Percentiles rank a stretch among this genome's conserved stretches.
phyloP scores from a whole-genome alignment of 768 basidiomycete genomes.

The Mycena filopes region DNA sequence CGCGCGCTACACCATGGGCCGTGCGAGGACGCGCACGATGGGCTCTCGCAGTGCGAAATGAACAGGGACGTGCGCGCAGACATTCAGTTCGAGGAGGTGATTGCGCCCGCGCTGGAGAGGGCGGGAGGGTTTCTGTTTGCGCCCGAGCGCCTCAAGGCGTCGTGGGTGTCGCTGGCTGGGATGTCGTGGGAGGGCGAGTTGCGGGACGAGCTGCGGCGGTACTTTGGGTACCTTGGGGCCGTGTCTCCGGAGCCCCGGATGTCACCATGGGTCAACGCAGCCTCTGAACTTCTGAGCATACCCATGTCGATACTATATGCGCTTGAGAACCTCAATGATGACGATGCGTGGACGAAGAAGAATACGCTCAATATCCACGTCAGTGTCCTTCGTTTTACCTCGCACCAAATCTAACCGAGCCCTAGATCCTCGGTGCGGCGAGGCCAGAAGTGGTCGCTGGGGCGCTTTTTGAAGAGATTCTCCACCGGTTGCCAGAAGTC shows the following conservation, averaged over 20 bases:
- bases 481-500: too few relatives aligned
- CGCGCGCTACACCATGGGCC: slow-evolving; percentile 6
- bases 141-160: neutral
- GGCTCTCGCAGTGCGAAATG: slow-evolving; percentile 9
- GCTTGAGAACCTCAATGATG: neutral
- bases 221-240: too few relatives aligned
- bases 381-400: too few relatives aligned
- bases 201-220: neutral
- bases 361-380: too few relatives aligned
- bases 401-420: too few relatives aligned
- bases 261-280: neutral
- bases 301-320: slow-evolving; percentile 3
- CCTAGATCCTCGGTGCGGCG: too few relatives aligned
- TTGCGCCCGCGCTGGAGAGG: neutral
- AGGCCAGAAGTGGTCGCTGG: too few relatives aligned
- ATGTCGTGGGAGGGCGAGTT: neutral
- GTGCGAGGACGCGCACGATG: neutral
- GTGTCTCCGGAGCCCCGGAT: neutral
- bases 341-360: too few relatives aligned
- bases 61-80: neutral
- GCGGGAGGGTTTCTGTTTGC: neutral
- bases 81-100: neutral
- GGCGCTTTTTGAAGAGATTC: too few relatives aligned
- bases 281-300: neutral
- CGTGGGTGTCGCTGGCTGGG: neutral